phyloP scores from a whole-genome alignment of 2,329 filamentous ascomycete species.

The Elsinoe batatas region DNA sequence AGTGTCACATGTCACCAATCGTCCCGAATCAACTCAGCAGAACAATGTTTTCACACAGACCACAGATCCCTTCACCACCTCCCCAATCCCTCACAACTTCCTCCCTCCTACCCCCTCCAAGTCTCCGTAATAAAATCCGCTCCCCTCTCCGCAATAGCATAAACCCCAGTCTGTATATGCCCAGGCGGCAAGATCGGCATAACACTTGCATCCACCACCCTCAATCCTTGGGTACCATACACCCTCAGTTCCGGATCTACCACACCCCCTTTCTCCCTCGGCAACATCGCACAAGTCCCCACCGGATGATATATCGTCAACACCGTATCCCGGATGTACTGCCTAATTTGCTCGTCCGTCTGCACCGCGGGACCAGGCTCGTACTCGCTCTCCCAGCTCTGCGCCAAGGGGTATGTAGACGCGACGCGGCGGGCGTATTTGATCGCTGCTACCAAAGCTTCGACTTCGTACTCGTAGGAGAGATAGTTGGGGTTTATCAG shows the following conservation, averaged over 20 bases:
- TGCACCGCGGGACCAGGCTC: constrained; percentile 6
- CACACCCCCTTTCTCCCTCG: constrained; percentile 21
- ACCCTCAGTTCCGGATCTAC: constrained; percentile 25
- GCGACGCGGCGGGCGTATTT: constrained; percentile 1
- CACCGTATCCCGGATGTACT: constrained; percentile 7
- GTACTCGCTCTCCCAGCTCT: constrained; percentile 9
- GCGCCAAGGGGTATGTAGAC: background rate
- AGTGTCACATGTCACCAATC: too few species aligned
- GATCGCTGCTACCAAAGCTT: background rate
- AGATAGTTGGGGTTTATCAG: constrained; percentile 34
- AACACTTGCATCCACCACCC: constrained; percentile 28
- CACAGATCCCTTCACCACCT: background rate
- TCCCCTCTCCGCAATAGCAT: constrained; percentile 20
- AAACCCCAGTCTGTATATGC: constrained; percentile 19
- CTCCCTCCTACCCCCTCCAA: background rate
- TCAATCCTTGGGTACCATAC: constrained; percentile 22
- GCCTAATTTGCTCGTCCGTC: constrained; percentile 9
- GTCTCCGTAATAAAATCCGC: constrained; percentile 10
- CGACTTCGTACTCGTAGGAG: constrained; percentile 29
- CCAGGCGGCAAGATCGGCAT: constrained; percentile 20
- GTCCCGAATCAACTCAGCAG: too few species aligned
- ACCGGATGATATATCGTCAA: constrained; percentile 9
- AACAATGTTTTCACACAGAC: background rate
- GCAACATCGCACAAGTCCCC: constrained; percentile 18
- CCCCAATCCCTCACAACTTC: background rate